Evolutionary conservation across 78 protist species (phyloP).

Genomic region (Dictyostelium purpureum): DNA sequence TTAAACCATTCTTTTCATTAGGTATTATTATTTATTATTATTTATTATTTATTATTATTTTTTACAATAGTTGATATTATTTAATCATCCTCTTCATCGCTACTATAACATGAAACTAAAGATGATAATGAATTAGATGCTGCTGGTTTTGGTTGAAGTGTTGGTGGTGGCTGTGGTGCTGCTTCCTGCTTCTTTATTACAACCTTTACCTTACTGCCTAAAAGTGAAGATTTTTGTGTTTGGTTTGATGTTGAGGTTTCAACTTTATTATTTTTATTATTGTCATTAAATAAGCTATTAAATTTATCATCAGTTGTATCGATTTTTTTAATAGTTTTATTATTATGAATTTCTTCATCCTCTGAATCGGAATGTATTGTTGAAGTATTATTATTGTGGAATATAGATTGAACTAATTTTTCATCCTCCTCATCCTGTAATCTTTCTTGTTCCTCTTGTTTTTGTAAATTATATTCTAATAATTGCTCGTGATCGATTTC

Average conservation of each 20-base stretch:
- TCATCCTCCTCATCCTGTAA: slow-evolving; percentile 1
- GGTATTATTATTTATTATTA: too few species aligned
- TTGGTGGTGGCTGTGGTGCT: not conserved
- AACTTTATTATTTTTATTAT: not conserved
- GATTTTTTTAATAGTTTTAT: slow-evolving; percentile 10
- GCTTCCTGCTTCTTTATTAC: not conserved
- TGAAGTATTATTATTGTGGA: not conserved
- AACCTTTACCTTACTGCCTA: not conserved
- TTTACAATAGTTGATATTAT: not conserved
- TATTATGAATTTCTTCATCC: not conserved
- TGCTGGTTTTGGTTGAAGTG: not conserved
- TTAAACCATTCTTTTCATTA: too few species aligned
- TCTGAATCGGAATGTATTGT: not conserved
- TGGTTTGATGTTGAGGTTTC: not conserved
- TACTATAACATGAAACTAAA: not conserved
- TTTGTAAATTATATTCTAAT: slow-evolving; percentile 32
- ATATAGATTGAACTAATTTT: not conserved
- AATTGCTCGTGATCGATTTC: slow-evolving; percentile 22
- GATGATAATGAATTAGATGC: not conserved
- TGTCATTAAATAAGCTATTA: slow-evolving; percentile 8
- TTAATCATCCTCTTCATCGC: not conserved
- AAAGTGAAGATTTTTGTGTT: not conserved
- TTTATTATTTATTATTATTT: not conserved
- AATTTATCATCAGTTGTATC: slow-evolving; percentile 21
- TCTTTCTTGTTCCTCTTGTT: slow-evolving; percentile 27